Evolutionary conservation across 257 asterid genomes (phyloP), one percentile per base, ranked within the genome.

Genomic region (Nicotiana benthamiana): DNA sequence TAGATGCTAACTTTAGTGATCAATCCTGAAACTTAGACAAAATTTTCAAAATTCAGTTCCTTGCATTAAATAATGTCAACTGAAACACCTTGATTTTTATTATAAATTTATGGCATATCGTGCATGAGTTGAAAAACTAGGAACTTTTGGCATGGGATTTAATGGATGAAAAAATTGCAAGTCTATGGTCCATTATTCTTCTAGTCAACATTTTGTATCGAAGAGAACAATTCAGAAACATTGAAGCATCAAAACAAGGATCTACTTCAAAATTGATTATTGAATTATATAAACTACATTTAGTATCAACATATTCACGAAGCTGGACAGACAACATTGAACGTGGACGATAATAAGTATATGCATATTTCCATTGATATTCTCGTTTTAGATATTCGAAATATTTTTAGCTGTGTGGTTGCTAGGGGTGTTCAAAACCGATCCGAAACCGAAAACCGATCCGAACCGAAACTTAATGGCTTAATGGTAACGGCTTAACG

Each of bases 1-100:
- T 65, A 62, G 75, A 52, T 79, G 43, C 60, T 62, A 66, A 79
- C 63, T 26, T 79, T 43, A 79, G 57, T 61, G 67, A 53, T 59
- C 72, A 34, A n/a, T 56, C 28, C 72, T 32, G 20, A 54, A 74
- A 46, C 13, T 74, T 74, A 70, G 61, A 72, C 77, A 48, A 13
- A 7, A 0, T 24, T 72, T 70, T 72, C 61, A 72, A 48, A 13
- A 48, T 74, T 48, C 26, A 74, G 16, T 74, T 74, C 43, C 32
- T 46, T 22, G 8, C 60, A 48, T 72, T 46, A 2, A 72, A 72
- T 72, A 46, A 46, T 46, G 15, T 17, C 53, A 34, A 54, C 56
- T 10, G 66, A 36, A 16, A 30, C 30, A 70, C 28, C 53, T n/a
- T 77, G 68, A 77, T n/a, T 1, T 77, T 65, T 62, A 20, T 22